Conservation (phyloP, 1,284 basidiomycete genomes). For the Waitea zeae region DNA sequence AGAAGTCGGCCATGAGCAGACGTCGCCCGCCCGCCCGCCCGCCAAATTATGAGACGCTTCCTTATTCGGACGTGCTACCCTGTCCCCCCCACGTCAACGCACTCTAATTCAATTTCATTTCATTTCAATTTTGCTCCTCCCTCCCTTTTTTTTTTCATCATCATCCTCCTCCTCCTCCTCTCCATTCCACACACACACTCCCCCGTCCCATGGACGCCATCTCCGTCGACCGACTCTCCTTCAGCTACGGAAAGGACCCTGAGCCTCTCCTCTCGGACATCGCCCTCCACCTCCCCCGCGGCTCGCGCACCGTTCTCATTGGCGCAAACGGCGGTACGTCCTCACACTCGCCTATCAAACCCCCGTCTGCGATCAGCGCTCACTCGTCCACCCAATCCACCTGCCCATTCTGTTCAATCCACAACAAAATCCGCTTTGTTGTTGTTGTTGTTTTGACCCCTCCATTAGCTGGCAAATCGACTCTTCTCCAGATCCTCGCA, state of each 20-base stretch:
- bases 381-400: constrained; percentile 1
- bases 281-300: constrained; percentile 46
- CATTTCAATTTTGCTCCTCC: too few species aligned
- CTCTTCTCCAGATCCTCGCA: constrained; percentile 84
- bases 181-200: too few species aligned
- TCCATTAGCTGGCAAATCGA: constrained; percentile 77
- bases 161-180: too few species aligned
- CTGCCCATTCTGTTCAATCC: constrained; percentile 3
- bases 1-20: too few species aligned
- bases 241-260: constrained; percentile 26
- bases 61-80: too few species aligned
- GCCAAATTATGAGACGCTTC: too few species aligned
- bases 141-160: too few species aligned
- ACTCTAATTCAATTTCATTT: too few species aligned
- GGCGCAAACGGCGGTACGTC: constrained; percentile 78
- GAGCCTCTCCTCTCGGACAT: constrained; percentile 47
- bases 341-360: background rate
- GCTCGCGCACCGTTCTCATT: constrained; percentile 69
- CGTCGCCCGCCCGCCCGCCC: too few species aligned
- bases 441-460: constrained; percentile 1
- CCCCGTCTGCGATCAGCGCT: constrained; percentile 10
- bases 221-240: constrained; percentile 42
- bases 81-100: too few species aligned
- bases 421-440: constrained; percentile 5
- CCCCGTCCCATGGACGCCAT: too few species aligned